phyloP scores from a whole-genome alignment of 306 rosid species.

The Rubus idaeus region DNA sequence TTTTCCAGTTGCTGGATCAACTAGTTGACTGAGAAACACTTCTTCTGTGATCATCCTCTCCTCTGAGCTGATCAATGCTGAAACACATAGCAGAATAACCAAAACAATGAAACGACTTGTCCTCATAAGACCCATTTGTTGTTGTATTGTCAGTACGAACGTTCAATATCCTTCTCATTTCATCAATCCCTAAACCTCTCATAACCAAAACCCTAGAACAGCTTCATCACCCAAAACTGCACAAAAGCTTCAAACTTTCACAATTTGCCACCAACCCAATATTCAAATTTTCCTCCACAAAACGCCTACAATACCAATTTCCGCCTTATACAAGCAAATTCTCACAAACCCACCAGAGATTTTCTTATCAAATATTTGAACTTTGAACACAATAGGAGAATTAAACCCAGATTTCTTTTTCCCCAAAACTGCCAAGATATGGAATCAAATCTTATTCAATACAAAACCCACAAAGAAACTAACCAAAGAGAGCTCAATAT shows the following conservation, averaged over 20 bases:
- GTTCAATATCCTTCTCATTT: conserved; percentile 45
- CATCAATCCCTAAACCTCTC: conserved; percentile 45
- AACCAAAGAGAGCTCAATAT: conserved; percentile 5
- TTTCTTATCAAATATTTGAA: conserved; percentile 25
- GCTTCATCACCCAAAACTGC: conserved; percentile 30
- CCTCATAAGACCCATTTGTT: conserved; percentile 50
- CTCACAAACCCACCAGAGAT: conserved; percentile 36
- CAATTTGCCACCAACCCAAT: conserved; percentile 24
- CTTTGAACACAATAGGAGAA: conserved; percentile 17
- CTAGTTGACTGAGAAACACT: conserved; percentile 46
- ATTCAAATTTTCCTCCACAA: conserved; percentile 29
- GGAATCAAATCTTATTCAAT: conserved; percentile 21
- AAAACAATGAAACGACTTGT: conserved; percentile 52
- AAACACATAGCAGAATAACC: conserved; percentile 43
- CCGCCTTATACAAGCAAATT: conserved; percentile 19
- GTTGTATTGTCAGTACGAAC: conserved; percentile 45
- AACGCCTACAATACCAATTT: conserved; percentile 8
- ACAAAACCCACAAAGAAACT: conserved; percentile 16
- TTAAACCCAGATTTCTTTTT: conserved; percentile 14
- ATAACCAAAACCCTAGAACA: conserved; percentile 43
- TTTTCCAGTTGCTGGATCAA: conserved; percentile 54
- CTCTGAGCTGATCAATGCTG: conserved; percentile 37
- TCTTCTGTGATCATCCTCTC: conserved; percentile 42
- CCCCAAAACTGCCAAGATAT: conserved; percentile 25
- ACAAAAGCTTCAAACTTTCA: conserved; percentile 31